Conservation (phyloP, 192 early-diverging fungal species). For the Coemansia sp. region DNA sequence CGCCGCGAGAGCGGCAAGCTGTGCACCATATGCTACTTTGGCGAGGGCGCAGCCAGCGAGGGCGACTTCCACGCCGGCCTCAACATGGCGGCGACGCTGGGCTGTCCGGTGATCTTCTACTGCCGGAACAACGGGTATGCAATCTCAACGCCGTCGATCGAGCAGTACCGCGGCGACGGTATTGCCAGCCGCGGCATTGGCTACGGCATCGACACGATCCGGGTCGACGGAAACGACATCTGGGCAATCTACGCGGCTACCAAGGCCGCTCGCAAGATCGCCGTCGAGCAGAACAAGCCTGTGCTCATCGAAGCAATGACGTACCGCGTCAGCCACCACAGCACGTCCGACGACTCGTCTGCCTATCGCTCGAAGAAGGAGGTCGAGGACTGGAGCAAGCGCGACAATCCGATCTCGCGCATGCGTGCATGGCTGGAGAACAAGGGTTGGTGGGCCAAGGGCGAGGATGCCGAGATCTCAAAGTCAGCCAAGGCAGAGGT, state of each 20-base stretch:
- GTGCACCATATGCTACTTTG: constrained; percentile 93
- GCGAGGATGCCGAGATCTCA: constrained; percentile 61
- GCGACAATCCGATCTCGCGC: constrained; percentile 86
- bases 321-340: constrained; percentile 96
- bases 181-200: constrained; percentile 93
- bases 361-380: constrained; percentile 93
- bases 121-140: constrained; percentile 99
- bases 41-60: constrained; percentile 95
- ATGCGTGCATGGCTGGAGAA: constrained; percentile 87
- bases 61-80: constrained; percentile 98
- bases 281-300: constrained; percentile 78
- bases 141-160: constrained; percentile 91
- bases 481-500: constrained; percentile 68
- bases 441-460: constrained; percentile 82
- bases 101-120: constrained; percentile 90
- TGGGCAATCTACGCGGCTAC: constrained; percentile 97
- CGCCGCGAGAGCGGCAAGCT: constrained; percentile 77
- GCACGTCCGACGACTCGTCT: constrained; percentile 96
- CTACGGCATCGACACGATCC: constrained; percentile 96
- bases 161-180: constrained; percentile 98
- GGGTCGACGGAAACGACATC: constrained; percentile 98
- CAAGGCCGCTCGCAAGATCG: constrained; percentile 77
- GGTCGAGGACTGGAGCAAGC: constrained; percentile 82
- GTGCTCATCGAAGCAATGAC: constrained; percentile 98
- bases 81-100: constrained; percentile 94